These are phyloP conservation scores for Starmerella vitae DNA, from an alignment of 805 yeast genomes.

Conservation along the genomic window DNA sequence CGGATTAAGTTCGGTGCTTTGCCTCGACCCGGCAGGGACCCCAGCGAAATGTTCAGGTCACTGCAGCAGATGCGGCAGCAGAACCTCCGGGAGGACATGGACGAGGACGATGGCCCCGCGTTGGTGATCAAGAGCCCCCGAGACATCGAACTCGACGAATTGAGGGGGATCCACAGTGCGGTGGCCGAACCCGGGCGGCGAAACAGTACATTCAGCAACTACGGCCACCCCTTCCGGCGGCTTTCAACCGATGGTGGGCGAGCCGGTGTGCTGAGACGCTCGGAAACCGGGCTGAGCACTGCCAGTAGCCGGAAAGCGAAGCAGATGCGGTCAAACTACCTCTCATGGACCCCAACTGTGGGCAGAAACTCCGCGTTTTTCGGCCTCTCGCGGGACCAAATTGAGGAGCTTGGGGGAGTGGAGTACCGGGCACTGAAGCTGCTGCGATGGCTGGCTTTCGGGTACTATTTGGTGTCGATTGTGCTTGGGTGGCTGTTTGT, in stretches of 20 bases:
- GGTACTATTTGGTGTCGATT: constrained; percentile 61
- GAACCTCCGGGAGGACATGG: constrained; percentile 19
- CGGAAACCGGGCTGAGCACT: constrained; percentile 11
- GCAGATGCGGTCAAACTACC: constrained; percentile 35
- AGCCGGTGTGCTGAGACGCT: neutral
- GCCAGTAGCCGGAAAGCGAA: constrained; percentile 7
- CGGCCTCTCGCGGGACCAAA: constrained; percentile 65
- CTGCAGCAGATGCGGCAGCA: constrained; percentile 56
- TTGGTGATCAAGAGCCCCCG: constrained; percentile 66
- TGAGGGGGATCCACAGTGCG: constrained; percentile 19
- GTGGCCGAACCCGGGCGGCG: constrained; percentile 2
- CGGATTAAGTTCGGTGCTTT: constrained; percentile 38
- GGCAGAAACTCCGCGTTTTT: constrained; percentile 91
- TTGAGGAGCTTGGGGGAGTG: constrained; percentile 92
- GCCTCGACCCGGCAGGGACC: constrained; percentile 43
- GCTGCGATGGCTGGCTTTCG: constrained; percentile 45
- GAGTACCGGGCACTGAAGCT: constrained; percentile 83
- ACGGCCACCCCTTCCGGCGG: constrained; percentile 4
- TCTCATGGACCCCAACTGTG: constrained; percentile 82
- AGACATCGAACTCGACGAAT: constrained; percentile 38
- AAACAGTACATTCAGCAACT: neutral
- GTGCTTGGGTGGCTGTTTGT: constrained; percentile 39
- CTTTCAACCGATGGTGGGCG: constrained; percentile 1
- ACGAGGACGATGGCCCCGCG: constrained; percentile 59
- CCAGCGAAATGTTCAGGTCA: constrained; percentile 73